Base-by-base conservation (phyloP, 2,329 filamentous ascomycete genomes). In the Colletotrichum chlorophyti region DNA sequence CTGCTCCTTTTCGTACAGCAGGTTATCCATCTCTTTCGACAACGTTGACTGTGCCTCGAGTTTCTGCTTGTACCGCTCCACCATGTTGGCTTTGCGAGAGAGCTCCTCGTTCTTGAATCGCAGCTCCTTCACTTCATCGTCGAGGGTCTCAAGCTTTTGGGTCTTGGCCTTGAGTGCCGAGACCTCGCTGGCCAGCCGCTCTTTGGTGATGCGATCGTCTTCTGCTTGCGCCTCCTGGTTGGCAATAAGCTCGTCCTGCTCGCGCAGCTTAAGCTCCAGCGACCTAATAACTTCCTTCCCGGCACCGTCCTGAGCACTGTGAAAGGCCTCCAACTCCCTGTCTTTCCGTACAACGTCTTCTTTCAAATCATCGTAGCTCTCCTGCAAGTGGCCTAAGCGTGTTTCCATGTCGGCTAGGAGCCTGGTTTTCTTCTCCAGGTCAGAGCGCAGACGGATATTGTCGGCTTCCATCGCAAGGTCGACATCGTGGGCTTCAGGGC, bases 161-260 rank as follows among this genome's bases (percentile, higher is more conserved):
- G 79, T 77, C 68, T 73, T 79, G 53, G 71, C 72, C 47, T 75
- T 76, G 26, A 85, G 71, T 35, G 72, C 72, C 47, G 75, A 71
- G 31, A 85, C 77, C 62, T 86, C 83, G 59, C 75, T 76, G 50
- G 75, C 70, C 27, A 83, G 68, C 23, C 72, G 75, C 38, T 76
- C 75, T 63, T 76, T 83, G 69, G 74, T 70, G 14, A 75, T 69
- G 15, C 75, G 74, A 60, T 81, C 72, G 27, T 81, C 77, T 54
- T 89, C 83, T 10, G 88, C 74, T 64, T 90, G 83, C 17, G 82
- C 81, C 69, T 93, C 90, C 64, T 91, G 84, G 21, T 79, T 83
- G 34, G 86, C 85, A 67, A 93, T 93, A 46, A 91, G 78, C 57
- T 88, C 82, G 69, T 91, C 87, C 66, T 90, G 86, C 65, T 91